Evolutionary conservation across 1,284 basidiomycete species (phyloP).

Genomic region (Sporisorium exsertum): DNA sequence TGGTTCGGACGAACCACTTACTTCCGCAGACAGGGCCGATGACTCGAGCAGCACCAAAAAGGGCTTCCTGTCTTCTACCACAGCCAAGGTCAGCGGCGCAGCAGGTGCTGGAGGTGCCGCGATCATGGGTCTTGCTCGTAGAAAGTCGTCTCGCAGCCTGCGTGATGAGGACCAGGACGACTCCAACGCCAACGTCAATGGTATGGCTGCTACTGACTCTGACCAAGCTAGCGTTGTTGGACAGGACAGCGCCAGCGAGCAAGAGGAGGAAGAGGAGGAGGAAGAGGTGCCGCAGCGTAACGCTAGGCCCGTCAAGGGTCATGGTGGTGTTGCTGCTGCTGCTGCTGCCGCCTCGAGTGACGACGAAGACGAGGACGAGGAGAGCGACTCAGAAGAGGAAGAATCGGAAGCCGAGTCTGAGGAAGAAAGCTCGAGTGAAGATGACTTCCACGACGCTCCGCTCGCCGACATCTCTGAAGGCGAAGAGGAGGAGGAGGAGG

Average conservation of each 20-base stretch:
- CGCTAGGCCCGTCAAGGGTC: conserved; percentile 13
- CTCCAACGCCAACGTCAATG: neutral
- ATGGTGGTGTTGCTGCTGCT: conserved; percentile 17
- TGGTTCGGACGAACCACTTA: conserved; percentile 16
- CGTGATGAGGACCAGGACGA: conserved; percentile 10
- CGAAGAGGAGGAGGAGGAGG: conserved; percentile 54
- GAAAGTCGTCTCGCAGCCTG: conserved; percentile 35
- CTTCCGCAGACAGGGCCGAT: neutral
- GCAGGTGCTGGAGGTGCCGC: conserved; percentile 27
- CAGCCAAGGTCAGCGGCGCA: conserved; percentile 35
- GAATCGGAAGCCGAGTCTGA: conserved; percentile 15
- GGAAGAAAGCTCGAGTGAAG: conserved; percentile 44
- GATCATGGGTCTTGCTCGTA: conserved; percentile 22
- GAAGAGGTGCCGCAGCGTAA: conserved; percentile 26
- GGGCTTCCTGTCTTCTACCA: conserved; percentile 30
- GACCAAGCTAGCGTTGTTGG: conserved; percentile 5
- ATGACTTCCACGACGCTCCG: conserved; percentile 59
- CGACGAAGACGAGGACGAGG: conserved; percentile 21
- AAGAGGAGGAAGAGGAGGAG: conserved; percentile 16
- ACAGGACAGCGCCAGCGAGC: conserved; percentile 8
- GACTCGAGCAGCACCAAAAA: conserved; percentile 5
- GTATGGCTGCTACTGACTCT: conserved; percentile 15
- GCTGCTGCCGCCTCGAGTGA: conserved; percentile 16
- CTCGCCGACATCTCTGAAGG: conserved; percentile 61
- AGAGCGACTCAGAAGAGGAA: conserved; percentile 6